Percentiles rank a stretch among this genome's conserved stretches.
Evolutionary conservation across 441 rosid species (phyloP).

Genomic region (Erodium texanum): DNA sequence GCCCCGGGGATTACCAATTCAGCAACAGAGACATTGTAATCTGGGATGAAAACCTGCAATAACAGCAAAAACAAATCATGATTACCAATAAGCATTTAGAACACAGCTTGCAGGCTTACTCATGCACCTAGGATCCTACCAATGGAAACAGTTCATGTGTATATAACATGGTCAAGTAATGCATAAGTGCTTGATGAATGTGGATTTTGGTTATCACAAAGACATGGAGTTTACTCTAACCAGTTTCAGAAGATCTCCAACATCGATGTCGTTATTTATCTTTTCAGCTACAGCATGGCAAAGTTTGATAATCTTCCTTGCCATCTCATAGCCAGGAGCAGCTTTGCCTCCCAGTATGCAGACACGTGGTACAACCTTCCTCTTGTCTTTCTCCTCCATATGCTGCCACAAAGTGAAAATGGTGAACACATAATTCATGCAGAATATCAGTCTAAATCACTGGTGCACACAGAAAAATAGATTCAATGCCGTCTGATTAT

Average conservation of each 20-base stretch:
- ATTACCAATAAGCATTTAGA: neutral
- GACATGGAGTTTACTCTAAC: slow-evolving; percentile 20
- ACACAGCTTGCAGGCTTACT: neutral
- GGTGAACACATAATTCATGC: slow-evolving; percentile 3
- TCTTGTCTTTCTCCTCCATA: slow-evolving; percentile 37
- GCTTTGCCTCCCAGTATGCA: slow-evolving; percentile 57
- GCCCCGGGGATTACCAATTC: slow-evolving; percentile 19
- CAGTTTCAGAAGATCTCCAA: slow-evolving; percentile 49
- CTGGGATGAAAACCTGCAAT: slow-evolving; percentile 17
- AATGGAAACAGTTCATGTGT: neutral
- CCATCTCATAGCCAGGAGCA: slow-evolving; percentile 48
- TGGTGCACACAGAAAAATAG: too few relatives aligned
- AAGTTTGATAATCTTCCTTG: slow-evolving; percentile 45
- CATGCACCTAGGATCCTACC: neutral
- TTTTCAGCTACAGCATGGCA: slow-evolving; percentile 41
- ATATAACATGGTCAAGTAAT: neutral
- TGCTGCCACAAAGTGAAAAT: slow-evolving; percentile 22
- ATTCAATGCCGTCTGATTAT: too few relatives aligned
- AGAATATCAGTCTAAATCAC: too few relatives aligned
- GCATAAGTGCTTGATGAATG: neutral
- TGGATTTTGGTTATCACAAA: neutral
- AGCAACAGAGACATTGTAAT: slow-evolving; percentile 20
- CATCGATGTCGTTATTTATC: slow-evolving; percentile 36
- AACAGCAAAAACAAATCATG: too few relatives aligned
- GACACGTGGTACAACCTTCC: slow-evolving; percentile 44